A percentile compares a stretch with the other conserved stretches of the same genome.
Evolutionary conservation across 352 stramenopile species (phyloP).

Genomic region (Poterioochromonas sp.): DNA sequence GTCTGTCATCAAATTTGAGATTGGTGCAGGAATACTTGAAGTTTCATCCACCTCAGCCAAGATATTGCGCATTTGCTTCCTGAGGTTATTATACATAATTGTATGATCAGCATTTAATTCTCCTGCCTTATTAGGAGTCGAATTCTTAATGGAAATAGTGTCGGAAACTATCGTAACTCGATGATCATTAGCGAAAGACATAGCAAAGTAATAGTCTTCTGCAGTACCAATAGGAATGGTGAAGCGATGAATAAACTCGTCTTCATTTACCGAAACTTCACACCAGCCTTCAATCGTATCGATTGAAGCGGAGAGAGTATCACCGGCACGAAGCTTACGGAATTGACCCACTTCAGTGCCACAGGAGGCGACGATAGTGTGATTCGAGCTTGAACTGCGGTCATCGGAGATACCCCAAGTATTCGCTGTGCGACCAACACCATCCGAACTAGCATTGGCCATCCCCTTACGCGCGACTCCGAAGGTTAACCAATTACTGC

Average conservation of each 20-base stretch:
- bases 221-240: background rate
- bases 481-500: slow-evolving; percentile 18
- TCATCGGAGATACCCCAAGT: slow-evolving; percentile 20
- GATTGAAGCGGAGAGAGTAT: background rate
- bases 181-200: slow-evolving; percentile 22
- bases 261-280: slow-evolving; percentile 6
- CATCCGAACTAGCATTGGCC: background rate
- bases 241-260: background rate
- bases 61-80: background rate
- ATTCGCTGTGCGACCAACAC: background rate
- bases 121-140: background rate
- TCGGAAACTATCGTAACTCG: slow-evolving; percentile 3
- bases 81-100: background rate
- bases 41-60: background rate
- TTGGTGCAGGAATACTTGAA: too few relatives aligned
- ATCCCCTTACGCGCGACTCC: background rate
- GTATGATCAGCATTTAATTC: slow-evolving; percentile 3
- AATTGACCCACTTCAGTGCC: slow-evolving; percentile 1
- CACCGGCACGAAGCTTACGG: background rate
- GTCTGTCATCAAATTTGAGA: background rate
- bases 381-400: background rate
- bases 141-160: background rate
- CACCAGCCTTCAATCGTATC: background rate
- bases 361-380: background rate
- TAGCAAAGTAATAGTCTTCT: slow-evolving; percentile 19